Conservation (phyloP, 768 basidiomycete genomes). For the Trametes coccinea region DNA sequence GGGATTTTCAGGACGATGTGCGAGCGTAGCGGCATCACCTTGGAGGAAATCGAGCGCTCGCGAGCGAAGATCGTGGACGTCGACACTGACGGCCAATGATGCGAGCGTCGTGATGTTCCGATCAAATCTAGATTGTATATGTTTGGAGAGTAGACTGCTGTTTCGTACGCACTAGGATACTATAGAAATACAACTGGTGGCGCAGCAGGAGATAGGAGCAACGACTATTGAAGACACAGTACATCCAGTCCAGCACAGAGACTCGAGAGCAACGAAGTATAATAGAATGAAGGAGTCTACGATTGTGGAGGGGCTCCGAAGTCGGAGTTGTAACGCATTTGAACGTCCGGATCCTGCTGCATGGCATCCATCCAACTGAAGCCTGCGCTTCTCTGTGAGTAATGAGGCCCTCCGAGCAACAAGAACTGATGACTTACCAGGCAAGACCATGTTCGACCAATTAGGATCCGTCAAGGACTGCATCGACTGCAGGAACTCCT, state of each 20-base stretch:
- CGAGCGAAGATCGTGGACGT: constrained; percentile 12
- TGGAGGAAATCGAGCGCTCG: constrained; percentile 45
- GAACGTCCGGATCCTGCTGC: constrained; percentile 18
- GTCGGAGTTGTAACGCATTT: constrained; percentile 11
- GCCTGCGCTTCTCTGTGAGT: neutral
- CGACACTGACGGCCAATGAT: neutral
- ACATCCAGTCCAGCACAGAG: neutral
- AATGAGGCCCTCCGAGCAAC: too few species aligned
- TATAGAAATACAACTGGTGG: constrained; percentile 5
- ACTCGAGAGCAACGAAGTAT: neutral
- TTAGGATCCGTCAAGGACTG: constrained; percentile 56
- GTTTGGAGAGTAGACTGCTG: neutral
- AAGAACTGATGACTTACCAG: constrained; percentile 39
- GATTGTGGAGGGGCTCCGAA: neutral
- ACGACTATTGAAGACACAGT: neutral
- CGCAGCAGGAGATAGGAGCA: constrained; percentile 4
- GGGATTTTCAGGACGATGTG: constrained; percentile 68
- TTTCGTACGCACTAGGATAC: neutral
- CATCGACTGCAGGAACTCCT: constrained; percentile 60
- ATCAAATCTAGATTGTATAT: neutral
- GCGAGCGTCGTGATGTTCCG: too few species aligned
- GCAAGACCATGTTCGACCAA: constrained; percentile 57
- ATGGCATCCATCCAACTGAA: constrained; percentile 30
- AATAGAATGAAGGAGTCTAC: neutral
- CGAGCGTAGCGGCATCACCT: constrained; percentile 50